Evolutionary conservation across 1,284 basidiomycete species (phyloP).

Genomic region (Cystobasidium sp.): DNA sequence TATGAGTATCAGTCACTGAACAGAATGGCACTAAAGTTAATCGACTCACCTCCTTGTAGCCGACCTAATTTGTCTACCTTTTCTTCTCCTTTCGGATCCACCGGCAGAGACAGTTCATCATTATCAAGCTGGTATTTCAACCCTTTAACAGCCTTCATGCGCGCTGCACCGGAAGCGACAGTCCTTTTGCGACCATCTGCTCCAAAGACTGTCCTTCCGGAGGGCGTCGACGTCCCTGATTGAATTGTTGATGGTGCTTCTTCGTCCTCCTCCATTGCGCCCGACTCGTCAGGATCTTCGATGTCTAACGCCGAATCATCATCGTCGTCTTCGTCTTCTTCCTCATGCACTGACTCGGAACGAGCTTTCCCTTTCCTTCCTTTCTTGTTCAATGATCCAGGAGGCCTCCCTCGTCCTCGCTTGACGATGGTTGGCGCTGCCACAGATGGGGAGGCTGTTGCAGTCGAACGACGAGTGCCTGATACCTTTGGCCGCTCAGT

Average conservation of each 20-base stretch:
- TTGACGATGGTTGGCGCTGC: background rate
- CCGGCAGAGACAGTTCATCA: constrained; percentile 83
- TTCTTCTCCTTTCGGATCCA: constrained; percentile 83
- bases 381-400: constrained; percentile 29
- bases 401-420: constrained; percentile 14
- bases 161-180: background rate
- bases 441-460: background rate
- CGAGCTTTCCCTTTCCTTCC: constrained; percentile 31
- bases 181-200: constrained; percentile 15
- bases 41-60: constrained; percentile 70
- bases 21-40: background rate
- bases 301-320: constrained; percentile 5
- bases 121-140: constrained; percentile 77
- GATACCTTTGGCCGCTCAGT: constrained; percentile 1
- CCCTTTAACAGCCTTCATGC: constrained; percentile 64
- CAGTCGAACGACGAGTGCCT: background rate
- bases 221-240: constrained; percentile 13
- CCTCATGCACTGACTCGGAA: constrained; percentile 10
- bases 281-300: constrained; percentile 27
- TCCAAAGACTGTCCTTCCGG: constrained; percentile 19
- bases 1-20: background rate
- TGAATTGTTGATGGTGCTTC: background rate
- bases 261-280: constrained; percentile 24
- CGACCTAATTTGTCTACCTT: constrained; percentile 88
- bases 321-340: constrained; percentile 26